These are phyloP conservation scores for Phytophthora sp. DNA, from an alignment of 352 stramenopile species.

Conservation along the genomic window DNA sequence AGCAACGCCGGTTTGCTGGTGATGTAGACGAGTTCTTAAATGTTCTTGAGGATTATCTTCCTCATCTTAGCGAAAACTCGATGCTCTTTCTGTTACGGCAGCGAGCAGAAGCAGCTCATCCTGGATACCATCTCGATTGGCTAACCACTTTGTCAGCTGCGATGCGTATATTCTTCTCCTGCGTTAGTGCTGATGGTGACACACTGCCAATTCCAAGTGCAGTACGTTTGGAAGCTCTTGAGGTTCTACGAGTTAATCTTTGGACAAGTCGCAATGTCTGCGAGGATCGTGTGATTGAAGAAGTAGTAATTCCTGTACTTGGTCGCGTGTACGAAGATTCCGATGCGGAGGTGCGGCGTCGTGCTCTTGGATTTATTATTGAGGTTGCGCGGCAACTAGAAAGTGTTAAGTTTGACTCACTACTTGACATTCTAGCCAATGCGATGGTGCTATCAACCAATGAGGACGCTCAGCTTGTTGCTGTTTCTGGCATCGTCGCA, in stretches of 20 bases:
- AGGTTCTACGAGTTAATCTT: conserved; percentile 74
- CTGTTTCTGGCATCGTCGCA: conserved; percentile 61
- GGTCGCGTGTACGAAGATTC: conserved; percentile 75
- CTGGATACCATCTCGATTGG: conserved; percentile 74
- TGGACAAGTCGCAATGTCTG: conserved; percentile 81
- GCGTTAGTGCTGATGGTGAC: conserved; percentile 32
- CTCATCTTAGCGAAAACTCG: conserved; percentile 60
- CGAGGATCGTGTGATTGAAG: conserved; percentile 87
- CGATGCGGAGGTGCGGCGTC: conserved; percentile 59
- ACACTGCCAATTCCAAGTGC: conserved; percentile 38
- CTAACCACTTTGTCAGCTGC: conserved; percentile 55
- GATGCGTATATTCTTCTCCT: conserved; percentile 74
- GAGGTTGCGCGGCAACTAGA: conserved; percentile 76
- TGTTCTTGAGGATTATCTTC: conserved; percentile 77
- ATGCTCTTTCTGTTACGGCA: conserved; percentile 68
- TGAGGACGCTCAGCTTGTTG: conserved; percentile 72
- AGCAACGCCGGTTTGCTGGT: conserved; percentile 60
- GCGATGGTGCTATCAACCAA: conserved; percentile 67
- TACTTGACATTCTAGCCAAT: conserved; percentile 82
- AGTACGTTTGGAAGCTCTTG: conserved; percentile 74
- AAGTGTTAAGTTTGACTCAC: conserved; percentile 78
- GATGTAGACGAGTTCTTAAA: conserved; percentile 79
- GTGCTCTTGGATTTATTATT: conserved; percentile 68
- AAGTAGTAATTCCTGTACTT: conserved; percentile 78
- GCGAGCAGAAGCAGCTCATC: conserved; percentile 66